Conservation (phyloP, 495 filamentous ascomycete genomes). For the Penicillium malachiteum region DNA sequence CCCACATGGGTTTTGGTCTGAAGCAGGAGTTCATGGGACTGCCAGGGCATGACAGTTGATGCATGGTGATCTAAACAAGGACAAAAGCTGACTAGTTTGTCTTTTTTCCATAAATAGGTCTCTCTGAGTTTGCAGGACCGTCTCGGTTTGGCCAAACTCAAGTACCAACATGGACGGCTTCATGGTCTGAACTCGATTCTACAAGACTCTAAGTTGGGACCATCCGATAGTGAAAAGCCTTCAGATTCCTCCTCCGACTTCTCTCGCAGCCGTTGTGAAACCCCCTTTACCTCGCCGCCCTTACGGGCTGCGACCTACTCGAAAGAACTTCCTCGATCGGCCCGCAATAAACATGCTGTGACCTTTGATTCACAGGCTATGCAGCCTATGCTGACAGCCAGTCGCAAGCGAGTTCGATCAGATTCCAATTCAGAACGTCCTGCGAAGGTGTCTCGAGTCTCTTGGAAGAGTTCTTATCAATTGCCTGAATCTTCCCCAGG, state of each 20-base stretch:
- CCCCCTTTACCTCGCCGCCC: constrained; percentile 46
- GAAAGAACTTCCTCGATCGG: constrained; percentile 46
- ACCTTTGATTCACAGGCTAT: constrained; percentile 46
- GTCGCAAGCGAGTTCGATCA: constrained; percentile 67
- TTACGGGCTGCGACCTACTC: constrained; percentile 40
- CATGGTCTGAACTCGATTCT: constrained; percentile 52
- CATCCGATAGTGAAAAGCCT: constrained; percentile 37
- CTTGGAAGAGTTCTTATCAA: constrained; percentile 73
- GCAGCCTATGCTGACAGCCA: constrained; percentile 48
- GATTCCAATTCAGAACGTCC: constrained; percentile 62
- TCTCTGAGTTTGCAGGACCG: constrained; percentile 87
- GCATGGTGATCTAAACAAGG: not conserved
- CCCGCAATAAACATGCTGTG: constrained; percentile 47
- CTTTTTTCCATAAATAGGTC: constrained; percentile 58
- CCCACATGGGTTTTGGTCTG: constrained; percentile 1
- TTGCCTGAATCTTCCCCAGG: constrained; percentile 82
- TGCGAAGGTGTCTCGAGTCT: constrained; percentile 52
- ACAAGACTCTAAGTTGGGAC: constrained; percentile 57
- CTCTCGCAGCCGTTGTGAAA: constrained; percentile 46
- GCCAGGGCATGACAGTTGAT: not conserved
- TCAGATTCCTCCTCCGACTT: constrained; percentile 80
- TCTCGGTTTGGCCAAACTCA: constrained; percentile 92
- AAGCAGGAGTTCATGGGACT: constrained; percentile 1
- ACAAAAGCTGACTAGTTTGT: constrained; percentile 5
- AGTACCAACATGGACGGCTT: constrained; percentile 77